Evolutionary conservation across 306 rosid genomes (phyloP).

Genomic region (Datisca glomerata): DNA sequence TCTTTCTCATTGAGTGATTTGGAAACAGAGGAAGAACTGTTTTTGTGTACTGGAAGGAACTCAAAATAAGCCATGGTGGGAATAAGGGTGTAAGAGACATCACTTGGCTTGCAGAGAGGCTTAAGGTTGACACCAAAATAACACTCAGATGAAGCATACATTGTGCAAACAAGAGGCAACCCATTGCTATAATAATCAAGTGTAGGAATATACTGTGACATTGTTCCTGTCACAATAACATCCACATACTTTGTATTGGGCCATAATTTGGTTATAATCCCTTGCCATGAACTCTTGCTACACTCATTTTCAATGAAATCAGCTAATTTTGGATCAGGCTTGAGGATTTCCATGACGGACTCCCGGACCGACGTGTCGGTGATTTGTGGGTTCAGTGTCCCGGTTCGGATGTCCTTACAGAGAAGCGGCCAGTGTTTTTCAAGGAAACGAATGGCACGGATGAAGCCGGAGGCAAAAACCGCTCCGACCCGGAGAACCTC

Average conservation of each 20-base stretch:
- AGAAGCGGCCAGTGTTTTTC: constrained; percentile 13
- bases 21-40: not conserved
- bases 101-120: constrained; percentile 11
- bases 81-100: constrained; percentile 14
- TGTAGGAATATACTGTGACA: constrained; percentile 14
- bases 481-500: constrained; percentile 14
- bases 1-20: constrained; percentile 2
- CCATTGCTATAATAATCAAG: constrained; percentile 15
- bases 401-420: constrained; percentile 8
- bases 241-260: constrained; percentile 13
- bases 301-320: constrained; percentile 4
- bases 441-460: constrained; percentile 15
- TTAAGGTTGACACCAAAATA: constrained; percentile 13
- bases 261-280: constrained; percentile 9
- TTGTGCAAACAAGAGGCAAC: constrained; percentile 13
- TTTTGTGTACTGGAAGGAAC: constrained; percentile 10
- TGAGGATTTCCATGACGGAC: not conserved
- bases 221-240: constrained; percentile 14
- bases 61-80: constrained; percentile 19
- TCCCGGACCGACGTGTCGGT: constrained; percentile 7
- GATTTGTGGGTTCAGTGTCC: constrained; percentile 4
- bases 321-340: constrained; percentile 2
- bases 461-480: constrained; percentile 14
- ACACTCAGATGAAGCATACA: constrained; percentile 19
- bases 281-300: constrained; percentile 2